Evolutionary conservation across 805 yeast genomes (phyloP), one percentile per base, ranked within the genome.

Genomic region (Yarrowia sp.): DNA sequence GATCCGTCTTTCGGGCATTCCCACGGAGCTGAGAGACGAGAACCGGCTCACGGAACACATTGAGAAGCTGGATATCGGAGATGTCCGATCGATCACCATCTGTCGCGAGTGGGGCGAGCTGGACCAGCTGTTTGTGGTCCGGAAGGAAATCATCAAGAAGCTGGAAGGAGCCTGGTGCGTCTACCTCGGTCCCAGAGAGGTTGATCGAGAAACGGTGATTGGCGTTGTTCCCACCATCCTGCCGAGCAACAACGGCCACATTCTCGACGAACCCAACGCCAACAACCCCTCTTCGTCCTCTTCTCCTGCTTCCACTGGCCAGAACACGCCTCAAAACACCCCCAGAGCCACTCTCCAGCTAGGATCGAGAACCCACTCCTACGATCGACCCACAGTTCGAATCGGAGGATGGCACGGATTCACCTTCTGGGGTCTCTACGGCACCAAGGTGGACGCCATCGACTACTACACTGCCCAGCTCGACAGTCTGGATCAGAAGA

Each of bases 31-130:
- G 49, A 82, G 98, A 64, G 87, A 86, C 68, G 92, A 87, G 71
- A 82, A 82, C n/a, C 86, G 85, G 14, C 78, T 94, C 71, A 87
- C 85, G 68, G 83, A 86, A 43, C 95, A 91, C 73, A 87, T 94
- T 33, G 95, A 92, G 72, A 83, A 84, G 10, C 79, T 94, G 43
- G 88, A 89, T 36, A 88, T 93, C 42, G 97, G 97, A 1, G 87
- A 85, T 68, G 96, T 94, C 1, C 84, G 87, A 33, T 83, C 89
- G 0, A 84, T 93, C 9, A 87, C 89, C 2, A 86, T 95, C 1
- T 95, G 97, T 72, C 82, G 92, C 69, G 95, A 94, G 75, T 95
- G 98, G 98, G 84, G 84, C 13, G 84, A 82, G 20, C 80, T 94
- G 67, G 92, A 93, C 72, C 74, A 77, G 58, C 78, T 95, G 17